Evolutionary conservation across 176 grass and related monocot genomes (phyloP).

Genomic region (Oryza meyeriana): DNA sequence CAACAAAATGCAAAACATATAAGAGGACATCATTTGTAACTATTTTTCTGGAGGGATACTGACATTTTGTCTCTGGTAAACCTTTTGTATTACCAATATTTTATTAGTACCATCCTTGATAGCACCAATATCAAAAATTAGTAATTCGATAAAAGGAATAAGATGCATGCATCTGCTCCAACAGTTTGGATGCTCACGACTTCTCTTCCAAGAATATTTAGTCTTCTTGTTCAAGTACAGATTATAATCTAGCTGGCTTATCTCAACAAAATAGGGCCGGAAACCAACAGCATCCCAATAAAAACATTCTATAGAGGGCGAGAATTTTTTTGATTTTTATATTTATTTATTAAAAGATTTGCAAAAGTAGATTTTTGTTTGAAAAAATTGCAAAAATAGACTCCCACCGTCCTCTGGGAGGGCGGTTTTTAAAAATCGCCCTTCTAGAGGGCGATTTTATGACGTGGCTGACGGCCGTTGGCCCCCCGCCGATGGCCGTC

Average conservation of each 20-base stretch:
- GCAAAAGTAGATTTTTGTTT: too few relatives aligned
- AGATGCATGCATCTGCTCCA: neutral
- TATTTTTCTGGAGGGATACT: neutral
- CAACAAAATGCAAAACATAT: neutral
- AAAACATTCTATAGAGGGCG: neutral
- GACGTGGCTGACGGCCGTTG: too few relatives aligned
- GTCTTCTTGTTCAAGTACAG: slow-evolving; percentile 23
- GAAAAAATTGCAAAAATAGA: too few relatives aligned
- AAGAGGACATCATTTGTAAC: neutral
- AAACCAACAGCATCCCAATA: neutral
- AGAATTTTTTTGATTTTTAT: too few relatives aligned
- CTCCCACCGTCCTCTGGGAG: too few relatives aligned
- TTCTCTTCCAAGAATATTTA: slow-evolving; percentile 11
- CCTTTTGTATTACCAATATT: neutral
- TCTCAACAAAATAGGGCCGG: neutral
- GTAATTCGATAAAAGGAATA: neutral
- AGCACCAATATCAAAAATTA: neutral
- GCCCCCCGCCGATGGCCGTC: too few relatives aligned
- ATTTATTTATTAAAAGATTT: too few relatives aligned
- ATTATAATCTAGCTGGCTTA: neutral
- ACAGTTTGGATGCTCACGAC: neutral
- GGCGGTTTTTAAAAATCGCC: too few relatives aligned
- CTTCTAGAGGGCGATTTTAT: too few relatives aligned
- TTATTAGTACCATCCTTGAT: neutral
- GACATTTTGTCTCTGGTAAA: neutral